Percentiles rank a stretch among this genome's conserved stretches.
Conservation (phyloP, 1,139 yeast genomes). For the Blastobotrys buckinghamii region DNA sequence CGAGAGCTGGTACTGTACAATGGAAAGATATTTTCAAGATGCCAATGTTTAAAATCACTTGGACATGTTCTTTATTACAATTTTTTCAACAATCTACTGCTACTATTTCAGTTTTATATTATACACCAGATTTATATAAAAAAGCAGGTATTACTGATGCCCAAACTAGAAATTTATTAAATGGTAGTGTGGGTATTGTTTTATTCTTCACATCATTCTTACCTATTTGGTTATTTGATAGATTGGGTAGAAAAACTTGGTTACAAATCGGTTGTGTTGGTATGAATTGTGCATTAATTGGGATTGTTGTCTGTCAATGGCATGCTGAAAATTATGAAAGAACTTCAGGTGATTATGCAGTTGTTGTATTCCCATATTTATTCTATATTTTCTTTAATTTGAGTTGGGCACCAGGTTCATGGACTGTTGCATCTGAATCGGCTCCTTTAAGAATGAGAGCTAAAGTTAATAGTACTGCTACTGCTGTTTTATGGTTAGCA, state of each 20-base stretch:
- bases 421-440: conserved; percentile 70
- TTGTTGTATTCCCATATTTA: conserved; percentile 62
- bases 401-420: conserved; percentile 74
- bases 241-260: conserved; percentile 58
- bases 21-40: conserved; percentile 35
- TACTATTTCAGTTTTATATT: conserved; percentile 58
- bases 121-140: conserved; percentile 56
- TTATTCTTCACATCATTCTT: conserved; percentile 21
- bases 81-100: conserved; percentile 67
- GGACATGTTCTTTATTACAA: conserved; percentile 39
- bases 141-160: conserved; percentile 44
- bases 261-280: conserved; percentile 40
- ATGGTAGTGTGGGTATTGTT: conserved; percentile 23
- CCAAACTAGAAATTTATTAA: conserved; percentile 21
- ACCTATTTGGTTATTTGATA: conserved; percentile 43
- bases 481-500: conserved; percentile 70
- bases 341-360: conserved; percentile 40
- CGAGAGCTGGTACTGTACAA: conserved; percentile 32
- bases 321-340: conserved; percentile 13
- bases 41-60: conserved; percentile 40
- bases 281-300: conserved; percentile 11
- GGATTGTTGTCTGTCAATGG: conserved; percentile 17
- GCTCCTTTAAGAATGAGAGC: conserved; percentile 65
- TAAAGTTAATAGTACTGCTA: conserved; percentile 65
- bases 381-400: conserved; percentile 68